Evolutionary conservation across 163 green algal species (phyloP).

Genomic region (Volvox carteri): DNA sequence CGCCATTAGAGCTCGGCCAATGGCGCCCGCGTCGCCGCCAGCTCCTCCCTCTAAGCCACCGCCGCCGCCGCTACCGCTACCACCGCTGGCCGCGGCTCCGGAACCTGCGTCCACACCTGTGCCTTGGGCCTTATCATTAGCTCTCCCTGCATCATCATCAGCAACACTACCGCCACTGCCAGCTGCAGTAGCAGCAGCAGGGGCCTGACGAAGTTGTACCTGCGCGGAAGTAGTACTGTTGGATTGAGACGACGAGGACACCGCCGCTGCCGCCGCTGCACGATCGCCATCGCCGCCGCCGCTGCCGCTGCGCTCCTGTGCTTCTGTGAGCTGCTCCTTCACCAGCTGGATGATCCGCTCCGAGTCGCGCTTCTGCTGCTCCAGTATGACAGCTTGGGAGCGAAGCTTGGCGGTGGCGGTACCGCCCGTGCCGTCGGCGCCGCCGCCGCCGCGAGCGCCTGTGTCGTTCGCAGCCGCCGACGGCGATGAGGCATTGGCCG

Average conservation of each 20-base stretch:
- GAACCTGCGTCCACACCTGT: neutral
- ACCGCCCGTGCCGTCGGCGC: neutral
- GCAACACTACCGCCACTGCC: neutral
- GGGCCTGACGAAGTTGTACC: too few relatives aligned
- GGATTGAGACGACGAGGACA: neutral
- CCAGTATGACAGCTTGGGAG: slow-evolving; percentile 6
- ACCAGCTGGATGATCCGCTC: slow-evolving; percentile 55
- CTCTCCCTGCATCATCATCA: neutral
- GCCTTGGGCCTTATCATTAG: neutral
- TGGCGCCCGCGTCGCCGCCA: neutral
- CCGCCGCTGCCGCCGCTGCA: neutral
- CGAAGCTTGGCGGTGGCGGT: slow-evolving; percentile 31
- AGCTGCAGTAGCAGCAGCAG: slow-evolving; percentile 6
- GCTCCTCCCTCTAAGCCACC: too few relatives aligned
- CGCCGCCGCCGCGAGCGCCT: neutral
- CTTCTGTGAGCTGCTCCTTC: slow-evolving; percentile 49
- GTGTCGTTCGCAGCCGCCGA: neutral
- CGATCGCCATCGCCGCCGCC: neutral
- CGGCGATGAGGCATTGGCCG: too few relatives aligned
- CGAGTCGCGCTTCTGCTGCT: slow-evolving; percentile 47
- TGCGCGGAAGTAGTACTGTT: too few relatives aligned
- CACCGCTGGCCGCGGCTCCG: neutral
- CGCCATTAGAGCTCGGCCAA: neutral
- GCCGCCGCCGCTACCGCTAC: too few relatives aligned
- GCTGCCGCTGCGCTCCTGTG: neutral